Conservation (phyloP, 441 rosid genomes). For the Brassica balearica region DNA sequence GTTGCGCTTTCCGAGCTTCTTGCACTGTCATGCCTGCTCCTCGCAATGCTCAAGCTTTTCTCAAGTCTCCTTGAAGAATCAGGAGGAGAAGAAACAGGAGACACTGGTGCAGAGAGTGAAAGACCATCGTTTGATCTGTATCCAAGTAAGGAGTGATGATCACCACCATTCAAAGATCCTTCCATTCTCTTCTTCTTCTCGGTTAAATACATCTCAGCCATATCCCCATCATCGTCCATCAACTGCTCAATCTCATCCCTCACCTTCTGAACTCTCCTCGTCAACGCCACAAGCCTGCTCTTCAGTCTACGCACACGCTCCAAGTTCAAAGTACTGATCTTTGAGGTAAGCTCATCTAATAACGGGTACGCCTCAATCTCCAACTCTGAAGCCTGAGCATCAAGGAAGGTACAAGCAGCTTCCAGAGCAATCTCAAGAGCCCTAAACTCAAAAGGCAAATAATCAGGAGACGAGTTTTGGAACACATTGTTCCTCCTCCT, state of each 20-base stretch:
- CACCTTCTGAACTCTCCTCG: slow-evolving; percentile 98
- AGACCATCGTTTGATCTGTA: slow-evolving; percentile 77
- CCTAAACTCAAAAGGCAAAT: slow-evolving; percentile 95
- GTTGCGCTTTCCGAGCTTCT: slow-evolving; percentile 77
- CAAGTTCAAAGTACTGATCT: slow-evolving; percentile 94
- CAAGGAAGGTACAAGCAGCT: slow-evolving; percentile 97
- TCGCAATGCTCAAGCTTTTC: slow-evolving; percentile 86
- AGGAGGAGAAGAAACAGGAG: slow-evolving; percentile 95
- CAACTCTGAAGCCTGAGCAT: slow-evolving; percentile 97
- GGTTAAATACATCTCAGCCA: slow-evolving; percentile 99
- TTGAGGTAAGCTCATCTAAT: slow-evolving; percentile 94
- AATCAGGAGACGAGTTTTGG: slow-evolving; percentile 85
- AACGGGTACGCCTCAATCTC: slow-evolving; percentile 99
- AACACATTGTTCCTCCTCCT: slow-evolving; percentile 64
- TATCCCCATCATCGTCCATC: slow-evolving; percentile 99
- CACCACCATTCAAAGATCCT: slow-evolving; percentile 61
- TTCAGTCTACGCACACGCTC: slow-evolving; percentile 93
- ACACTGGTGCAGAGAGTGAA: slow-evolving; percentile 90
- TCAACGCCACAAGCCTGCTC: slow-evolving; percentile 96
- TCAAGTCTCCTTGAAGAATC: slow-evolving; percentile 72
- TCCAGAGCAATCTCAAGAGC: slow-evolving; percentile 97
- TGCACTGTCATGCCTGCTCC: slow-evolving; percentile 93
- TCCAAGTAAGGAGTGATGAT: slow-evolving; percentile 75
- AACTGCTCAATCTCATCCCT: slow-evolving; percentile 99
- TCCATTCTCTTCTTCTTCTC: slow-evolving; percentile 95